Evolutionary conservation across 2,329 filamentous ascomycete genomes (phyloP).

Genomic region (Fusarium staphyleae): DNA sequence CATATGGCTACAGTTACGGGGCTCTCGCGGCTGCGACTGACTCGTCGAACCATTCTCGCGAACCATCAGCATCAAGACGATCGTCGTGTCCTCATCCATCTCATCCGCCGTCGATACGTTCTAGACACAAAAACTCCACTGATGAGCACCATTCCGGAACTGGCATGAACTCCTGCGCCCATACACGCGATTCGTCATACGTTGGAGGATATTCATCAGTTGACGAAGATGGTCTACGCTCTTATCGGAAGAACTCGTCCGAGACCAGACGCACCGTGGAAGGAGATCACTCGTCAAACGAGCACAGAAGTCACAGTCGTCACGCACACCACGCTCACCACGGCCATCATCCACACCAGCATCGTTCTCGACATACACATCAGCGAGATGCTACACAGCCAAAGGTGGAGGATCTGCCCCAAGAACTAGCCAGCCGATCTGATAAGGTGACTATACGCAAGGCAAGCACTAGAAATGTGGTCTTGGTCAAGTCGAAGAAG

Average conservation of each 20-base stretch:
- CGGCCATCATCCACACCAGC: conserved; percentile 5
- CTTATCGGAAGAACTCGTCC: not conserved
- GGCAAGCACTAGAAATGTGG: not conserved
- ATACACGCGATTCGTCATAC: conserved; percentile 21
- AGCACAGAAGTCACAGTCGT: not conserved
- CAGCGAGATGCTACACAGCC: not conserved
- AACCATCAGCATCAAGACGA: not conserved
- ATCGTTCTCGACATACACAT: not conserved
- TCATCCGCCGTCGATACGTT: conserved; percentile 2
- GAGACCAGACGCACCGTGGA: conserved; percentile 6
- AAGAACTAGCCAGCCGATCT: not conserved
- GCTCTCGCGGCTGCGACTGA: not conserved
- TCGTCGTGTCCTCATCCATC: conserved; percentile 1
- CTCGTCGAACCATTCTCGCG: not conserved
- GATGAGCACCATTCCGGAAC: conserved; percentile 7
- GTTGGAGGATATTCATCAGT: conserved; percentile 14
- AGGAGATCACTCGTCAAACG: not conserved
- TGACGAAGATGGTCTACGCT: conserved; percentile 13
- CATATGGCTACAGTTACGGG: conserved; percentile 6
- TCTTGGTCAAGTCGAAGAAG: conserved; percentile 15
- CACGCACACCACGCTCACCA: not conserved
- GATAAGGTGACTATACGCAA: not conserved
- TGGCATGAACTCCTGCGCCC: not conserved
- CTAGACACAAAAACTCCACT: conserved; percentile 5
- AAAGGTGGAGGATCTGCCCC: not conserved